Evolutionary conservation across 140 eudicot genomes (phyloP).

Genomic region (Flaveria floridana): DNA sequence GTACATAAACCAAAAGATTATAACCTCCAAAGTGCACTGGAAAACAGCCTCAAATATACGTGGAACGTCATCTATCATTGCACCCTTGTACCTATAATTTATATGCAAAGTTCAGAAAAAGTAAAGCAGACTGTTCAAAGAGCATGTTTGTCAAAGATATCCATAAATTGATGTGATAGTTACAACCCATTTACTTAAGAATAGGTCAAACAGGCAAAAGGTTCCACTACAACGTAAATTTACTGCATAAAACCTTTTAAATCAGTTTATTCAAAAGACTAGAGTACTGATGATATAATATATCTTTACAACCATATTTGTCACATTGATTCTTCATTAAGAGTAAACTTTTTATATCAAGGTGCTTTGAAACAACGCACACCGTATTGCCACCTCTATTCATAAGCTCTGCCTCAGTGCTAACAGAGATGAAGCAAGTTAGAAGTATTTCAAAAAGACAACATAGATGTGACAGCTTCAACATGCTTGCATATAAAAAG

Average conservation of each 20-base stretch:
- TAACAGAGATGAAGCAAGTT: not conserved
- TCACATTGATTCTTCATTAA: not conserved
- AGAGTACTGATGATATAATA: not conserved
- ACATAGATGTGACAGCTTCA: not conserved
- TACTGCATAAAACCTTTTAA: not conserved
- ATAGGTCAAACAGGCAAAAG: not conserved
- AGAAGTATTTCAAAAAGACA: no score
- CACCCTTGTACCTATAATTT: constrained; percentile 66
- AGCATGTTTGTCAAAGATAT: constrained; percentile 5
- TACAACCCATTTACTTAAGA: not conserved
- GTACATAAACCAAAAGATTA: constrained; percentile 10
- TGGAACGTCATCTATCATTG: constrained; percentile 95
- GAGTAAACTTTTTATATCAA: not conserved
- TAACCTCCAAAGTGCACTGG: constrained; percentile 96
- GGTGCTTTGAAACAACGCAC: not conserved
- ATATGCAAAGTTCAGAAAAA: constrained; percentile 8
- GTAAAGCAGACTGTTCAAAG: not conserved
- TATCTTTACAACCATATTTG: not conserved
- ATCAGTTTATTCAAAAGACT: not conserved
- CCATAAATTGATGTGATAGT: not conserved
- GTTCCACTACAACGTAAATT: not conserved
- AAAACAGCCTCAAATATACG: constrained; percentile 93
- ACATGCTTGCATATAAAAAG: not conserved
- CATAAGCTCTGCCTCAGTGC: not conserved
- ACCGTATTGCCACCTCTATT: not conserved